Conservation (phyloP, 208 protist genomes). For the Spongospora subterranea region DNA sequence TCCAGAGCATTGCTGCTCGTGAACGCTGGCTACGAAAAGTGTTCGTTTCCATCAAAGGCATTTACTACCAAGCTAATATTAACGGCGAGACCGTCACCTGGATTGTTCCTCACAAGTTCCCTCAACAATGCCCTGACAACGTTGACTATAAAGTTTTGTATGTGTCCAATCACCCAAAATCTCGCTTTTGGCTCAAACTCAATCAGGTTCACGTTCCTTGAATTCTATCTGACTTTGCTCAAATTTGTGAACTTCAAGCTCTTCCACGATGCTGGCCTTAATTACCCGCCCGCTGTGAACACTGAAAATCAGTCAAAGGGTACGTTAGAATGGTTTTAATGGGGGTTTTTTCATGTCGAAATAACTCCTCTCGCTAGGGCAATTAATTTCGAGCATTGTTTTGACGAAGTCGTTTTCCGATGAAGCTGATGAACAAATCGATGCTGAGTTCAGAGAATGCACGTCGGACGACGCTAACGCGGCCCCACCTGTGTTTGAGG, state of each 20-base stretch:
- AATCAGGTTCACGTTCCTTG: slow-evolving; percentile 92
- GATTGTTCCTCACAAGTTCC: slow-evolving; percentile 95
- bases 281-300: slow-evolving; percentile 1
- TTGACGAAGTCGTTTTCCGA: not conserved
- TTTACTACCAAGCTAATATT: slow-evolving; percentile 95
- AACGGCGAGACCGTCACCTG: slow-evolving; percentile 91
- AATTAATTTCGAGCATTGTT: not conserved
- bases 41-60: slow-evolving; percentile 97
- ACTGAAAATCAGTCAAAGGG: not conserved
- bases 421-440: slow-evolving; percentile 2
- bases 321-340: not conserved
- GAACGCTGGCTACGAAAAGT: slow-evolving; percentile 85
- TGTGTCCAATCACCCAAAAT: not conserved
- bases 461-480: slow-evolving; percentile 83
- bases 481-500: slow-evolving; percentile 84
- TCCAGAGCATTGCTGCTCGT: slow-evolving; percentile 83
- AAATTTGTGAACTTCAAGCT: slow-evolving; percentile 95
- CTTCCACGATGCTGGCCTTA: slow-evolving; percentile 73
- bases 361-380: not conserved
- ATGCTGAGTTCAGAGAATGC: slow-evolving; percentile 80
- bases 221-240: slow-evolving; percentile 95
- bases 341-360: not conserved
- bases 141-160: slow-evolving; percentile 55
- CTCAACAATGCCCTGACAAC: slow-evolving; percentile 72
- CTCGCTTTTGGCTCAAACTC: slow-evolving; percentile 78